Conservation (phyloP, 1,284 basidiomycete species). For the Pisolithus thermaeus region DNA sequence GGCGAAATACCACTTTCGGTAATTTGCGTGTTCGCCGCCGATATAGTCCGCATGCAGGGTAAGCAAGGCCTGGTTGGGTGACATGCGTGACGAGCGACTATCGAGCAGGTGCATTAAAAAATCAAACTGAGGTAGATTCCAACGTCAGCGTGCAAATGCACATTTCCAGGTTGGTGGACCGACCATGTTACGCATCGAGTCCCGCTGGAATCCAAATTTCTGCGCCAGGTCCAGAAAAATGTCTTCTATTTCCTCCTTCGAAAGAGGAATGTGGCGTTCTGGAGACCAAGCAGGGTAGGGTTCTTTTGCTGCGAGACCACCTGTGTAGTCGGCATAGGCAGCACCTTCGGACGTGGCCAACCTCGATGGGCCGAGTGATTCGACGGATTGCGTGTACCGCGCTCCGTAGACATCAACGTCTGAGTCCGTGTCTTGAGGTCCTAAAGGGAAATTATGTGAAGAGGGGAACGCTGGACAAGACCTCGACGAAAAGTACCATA, state of each 20-base stretch:
- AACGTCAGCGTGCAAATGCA: constrained; percentile 7
- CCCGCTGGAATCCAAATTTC: constrained; percentile 98
- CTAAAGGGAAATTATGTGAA: constrained; percentile 24
- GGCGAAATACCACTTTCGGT: constrained; percentile 99
- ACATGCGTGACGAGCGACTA: constrained; percentile 95
- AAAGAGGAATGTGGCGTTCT: constrained; percentile 90
- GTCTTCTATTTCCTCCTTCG: constrained; percentile 99
- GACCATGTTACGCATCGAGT: constrained; percentile 89
- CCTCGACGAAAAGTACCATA: constrained; percentile 41
- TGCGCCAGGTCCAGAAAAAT: constrained; percentile 96
- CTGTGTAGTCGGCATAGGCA: constrained; percentile 51
- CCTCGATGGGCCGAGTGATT: constrained; percentile 58
- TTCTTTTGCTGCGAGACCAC: constrained; percentile 53
- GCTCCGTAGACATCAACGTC: constrained; percentile 68
- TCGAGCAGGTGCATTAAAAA: constrained; percentile 98
- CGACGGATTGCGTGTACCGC: constrained; percentile 63
- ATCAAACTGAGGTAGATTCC: constrained; percentile 65
- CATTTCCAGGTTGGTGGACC: constrained; percentile 16
- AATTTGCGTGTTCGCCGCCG: constrained; percentile 94
- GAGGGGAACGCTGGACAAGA: constrained; percentile 15
- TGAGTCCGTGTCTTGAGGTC: constrained; percentile 70
- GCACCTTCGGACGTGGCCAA: constrained; percentile 60
- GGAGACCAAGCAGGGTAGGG: constrained; percentile 91
- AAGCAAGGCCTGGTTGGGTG: constrained; percentile 89
- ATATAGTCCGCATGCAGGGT: constrained; percentile 99